These are phyloP conservation scores for Fusarium palustre DNA, from an alignment of 2,329 filamentous ascomycete species.

Conservation along the genomic window DNA sequence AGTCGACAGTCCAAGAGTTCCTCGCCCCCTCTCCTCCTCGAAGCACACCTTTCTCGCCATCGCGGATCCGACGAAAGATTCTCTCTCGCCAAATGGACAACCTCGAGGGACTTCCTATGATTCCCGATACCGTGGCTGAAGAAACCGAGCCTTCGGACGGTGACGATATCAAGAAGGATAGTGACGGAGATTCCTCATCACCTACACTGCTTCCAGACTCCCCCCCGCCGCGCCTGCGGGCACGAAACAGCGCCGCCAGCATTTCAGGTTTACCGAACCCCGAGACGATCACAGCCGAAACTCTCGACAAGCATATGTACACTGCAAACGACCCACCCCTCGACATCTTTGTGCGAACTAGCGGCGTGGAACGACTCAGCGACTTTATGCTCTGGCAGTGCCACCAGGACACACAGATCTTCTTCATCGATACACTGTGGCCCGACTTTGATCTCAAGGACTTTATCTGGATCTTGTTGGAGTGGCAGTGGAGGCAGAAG, in stretches of 20 bases:
- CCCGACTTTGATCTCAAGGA: constrained; percentile 95
- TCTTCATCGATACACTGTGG: constrained; percentile 93
- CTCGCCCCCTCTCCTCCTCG: constrained; percentile 75
- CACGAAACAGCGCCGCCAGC: constrained; percentile 50
- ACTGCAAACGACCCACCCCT: constrained; percentile 87
- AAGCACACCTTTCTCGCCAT: constrained; percentile 84
- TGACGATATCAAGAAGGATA: constrained; percentile 55
- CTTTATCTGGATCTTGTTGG: constrained; percentile 90
- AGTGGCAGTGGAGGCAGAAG: constrained; percentile 82
- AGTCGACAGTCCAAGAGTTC: constrained; percentile 88
- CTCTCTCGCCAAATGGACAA: constrained; percentile 71
- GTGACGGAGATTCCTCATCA: constrained; percentile 70
- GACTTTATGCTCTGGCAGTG: constrained; percentile 99
- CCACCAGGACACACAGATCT: constrained; percentile 90
- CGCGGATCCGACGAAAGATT: constrained; percentile 87
- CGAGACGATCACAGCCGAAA: constrained; percentile 86
- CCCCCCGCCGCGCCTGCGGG: constrained; percentile 56
- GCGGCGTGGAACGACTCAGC: constrained; percentile 89
- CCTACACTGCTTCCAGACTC: constrained; percentile 69
- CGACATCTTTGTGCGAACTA: constrained; percentile 91
- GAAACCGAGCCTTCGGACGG: constrained; percentile 57
- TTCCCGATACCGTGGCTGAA: constrained; percentile 62
- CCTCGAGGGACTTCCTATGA: constrained; percentile 61
- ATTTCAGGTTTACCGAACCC: constrained; percentile 72
- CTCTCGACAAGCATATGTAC: constrained; percentile 87